Conservation (phyloP, 345 rosid genomes). For the Linum lewisii region DNA sequence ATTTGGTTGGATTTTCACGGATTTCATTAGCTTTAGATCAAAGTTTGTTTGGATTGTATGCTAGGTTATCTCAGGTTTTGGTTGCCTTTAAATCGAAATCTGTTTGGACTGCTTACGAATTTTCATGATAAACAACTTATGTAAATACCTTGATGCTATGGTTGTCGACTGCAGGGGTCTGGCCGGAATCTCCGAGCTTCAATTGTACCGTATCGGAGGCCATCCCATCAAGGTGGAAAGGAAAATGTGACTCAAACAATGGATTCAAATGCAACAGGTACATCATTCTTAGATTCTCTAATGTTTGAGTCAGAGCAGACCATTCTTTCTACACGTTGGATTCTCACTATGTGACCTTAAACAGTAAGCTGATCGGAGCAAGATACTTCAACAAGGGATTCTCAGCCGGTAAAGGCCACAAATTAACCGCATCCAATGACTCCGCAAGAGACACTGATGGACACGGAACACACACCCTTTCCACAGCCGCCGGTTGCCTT, state of each 20-base stretch:
- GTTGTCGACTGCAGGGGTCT: slow-evolving; percentile 11
- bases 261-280: slow-evolving; percentile 17
- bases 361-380: slow-evolving; percentile 21
- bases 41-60: no score
- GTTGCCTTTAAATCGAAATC: no score
- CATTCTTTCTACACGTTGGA: no score
- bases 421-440: background rate
- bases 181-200: slow-evolving; percentile 21
- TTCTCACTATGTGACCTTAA: no score
- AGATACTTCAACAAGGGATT: slow-evolving; percentile 18
- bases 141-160: no score
- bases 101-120: no score
- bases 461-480: slow-evolving; percentile 20
- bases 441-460: slow-evolving; percentile 11
- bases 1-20: no score
- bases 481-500: slow-evolving; percentile 13
- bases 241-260: slow-evolving; percentile 8
- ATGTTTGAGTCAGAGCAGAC: no score
- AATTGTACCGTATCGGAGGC: slow-evolving; percentile 15
- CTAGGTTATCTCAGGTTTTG: no score
- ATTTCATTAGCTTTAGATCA: no score
- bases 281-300: background rate
- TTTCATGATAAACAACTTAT: no score
- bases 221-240: slow-evolving; percentile 23
- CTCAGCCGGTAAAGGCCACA: background rate